Base-by-base conservation (phyloP, 176 grass and related monocot species). In the Juncus inflexus region DNA sequence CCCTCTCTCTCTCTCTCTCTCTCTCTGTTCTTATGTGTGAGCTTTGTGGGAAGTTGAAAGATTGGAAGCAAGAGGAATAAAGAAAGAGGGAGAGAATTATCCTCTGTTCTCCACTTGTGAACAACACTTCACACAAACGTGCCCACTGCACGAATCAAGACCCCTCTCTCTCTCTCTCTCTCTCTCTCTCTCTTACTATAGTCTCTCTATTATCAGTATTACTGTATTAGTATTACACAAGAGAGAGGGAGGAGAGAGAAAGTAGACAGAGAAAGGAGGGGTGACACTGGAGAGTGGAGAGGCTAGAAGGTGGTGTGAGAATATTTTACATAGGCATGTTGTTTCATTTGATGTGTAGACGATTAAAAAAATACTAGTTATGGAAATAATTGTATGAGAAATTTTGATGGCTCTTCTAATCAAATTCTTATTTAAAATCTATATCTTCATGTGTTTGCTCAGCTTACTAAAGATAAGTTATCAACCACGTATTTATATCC, bases 61-160 rank as follows among this genome's bases (percentile, higher is more conserved):
- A 47, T 47, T 47, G 43, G 43, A 47, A 47, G 43, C 1, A 47
- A 47, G 4, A 47, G 43, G 9, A 47, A 47, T 47, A 47, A 47
- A 47, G 6, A 47, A 47, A 47, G 43, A 47, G 9, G 43, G 9
- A 47, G 9, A 47, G 43, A 47, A 47, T 47, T 47, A 53, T 7
- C 52, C 10, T 36, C 5, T 39, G 42, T 2, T 51, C 49, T 52
- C 63, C 16, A 52, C 63, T 66, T 66, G 63, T 66, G 42, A 66
- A 37, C 63, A 66, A 37, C 63, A 51, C 43, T 66, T 66, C 6
- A 49, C 8, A 65, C n/a, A 49, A 50, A 66, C 63, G 63, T 66
- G 63, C 63, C 63, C 15, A 9, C 35, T 66, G 15, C 63, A 66
- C 42, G 15, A 66, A 66, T 66, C 43, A 66, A 47, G 62, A 37